A percentile compares a stretch with the other conserved stretches of the same genome.
Conservation (phyloP, 2,329 filamentous ascomycete genomes). For the Fusarium nurragi region DNA sequence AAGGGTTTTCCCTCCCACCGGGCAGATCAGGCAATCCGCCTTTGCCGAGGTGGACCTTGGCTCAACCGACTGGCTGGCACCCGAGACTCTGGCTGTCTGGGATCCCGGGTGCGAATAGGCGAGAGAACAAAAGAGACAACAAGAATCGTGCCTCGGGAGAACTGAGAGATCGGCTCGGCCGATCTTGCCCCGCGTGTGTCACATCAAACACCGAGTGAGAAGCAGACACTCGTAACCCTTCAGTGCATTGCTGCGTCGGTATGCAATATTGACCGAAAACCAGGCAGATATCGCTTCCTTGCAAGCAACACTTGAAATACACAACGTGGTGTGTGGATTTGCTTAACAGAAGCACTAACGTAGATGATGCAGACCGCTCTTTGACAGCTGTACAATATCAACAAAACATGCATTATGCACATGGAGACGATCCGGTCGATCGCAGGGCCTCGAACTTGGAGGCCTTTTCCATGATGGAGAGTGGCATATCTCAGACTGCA, state of each 20-base stretch:
- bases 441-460: constrained; percentile 31
- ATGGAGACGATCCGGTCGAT: constrained; percentile 19
- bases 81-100: neutral
- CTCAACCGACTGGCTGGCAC: constrained; percentile 18
- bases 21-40: constrained; percentile 33
- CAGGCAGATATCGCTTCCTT: constrained; percentile 3
- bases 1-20: constrained; percentile 16
- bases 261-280: constrained; percentile 23
- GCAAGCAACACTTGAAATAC: neutral
- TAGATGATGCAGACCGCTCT: constrained; percentile 44
- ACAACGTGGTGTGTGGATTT: constrained; percentile 23
- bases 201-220: neutral
- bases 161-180: constrained; percentile 17
- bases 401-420: constrained; percentile 36
- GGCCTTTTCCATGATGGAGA: constrained; percentile 14
- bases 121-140: constrained; percentile 37
- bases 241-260: neutral
- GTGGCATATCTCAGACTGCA: constrained; percentile 18
- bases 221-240: neutral
- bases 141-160: neutral
- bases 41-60: constrained; percentile 29
- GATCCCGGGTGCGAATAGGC: constrained; percentile 3
- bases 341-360: constrained; percentile 25
- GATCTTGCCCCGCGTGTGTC: constrained; percentile 7
- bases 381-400: constrained; percentile 42